Evolutionary conservation across 169 alveolate genomes (phyloP), one percentile per base, ranked within the genome.

Genomic region (Plasmodium relictum): DNA sequence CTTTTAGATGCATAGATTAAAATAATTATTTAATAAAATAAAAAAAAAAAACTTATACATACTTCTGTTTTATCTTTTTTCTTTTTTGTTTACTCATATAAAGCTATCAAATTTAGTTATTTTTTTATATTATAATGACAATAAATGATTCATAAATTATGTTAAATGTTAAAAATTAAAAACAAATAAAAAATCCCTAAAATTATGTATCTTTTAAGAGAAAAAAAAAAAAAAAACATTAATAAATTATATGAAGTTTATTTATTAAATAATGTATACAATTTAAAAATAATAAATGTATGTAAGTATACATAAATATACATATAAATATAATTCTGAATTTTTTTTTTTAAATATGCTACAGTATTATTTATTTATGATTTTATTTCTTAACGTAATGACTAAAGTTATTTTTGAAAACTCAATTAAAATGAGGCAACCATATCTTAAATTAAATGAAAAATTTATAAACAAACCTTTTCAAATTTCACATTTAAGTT

Each of bases 401-500:
- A 66, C 52, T 6, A 66, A 59, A 31, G 48, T 14, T 48, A 80
- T 44, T 41, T 10, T 18, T 31, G 71, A 26, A 2, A n/a, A 16
- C 48, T 48, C 73, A 4, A 45, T 68, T 24, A 80, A 54, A 44
- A 66, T 65, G 69, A 66, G 42, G 2, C 50, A 22, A 18, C 24
- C 41, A 16, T 73, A 80, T 68, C 16, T 58, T 22, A 66, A 50
- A 66, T 58, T 52, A n/a, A 37, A 66, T 44, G 73, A 54, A 10
- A 65, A 12, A 12, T 10, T 80, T 4, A 16, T 31, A 10, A 73
- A 8, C 26, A 37, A n/a, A 42, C 66, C 18, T 44, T 50, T 66
- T 45, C 63, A 68, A 18, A 18, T 39, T 45, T 20, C n/a, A 22
- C 10, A 20, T 12, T 20, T 58, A 41, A 41, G 8, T 62, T 65